Evolutionary conservation across 441 rosid genomes (phyloP).

Genomic region (Hura crepitans): DNA sequence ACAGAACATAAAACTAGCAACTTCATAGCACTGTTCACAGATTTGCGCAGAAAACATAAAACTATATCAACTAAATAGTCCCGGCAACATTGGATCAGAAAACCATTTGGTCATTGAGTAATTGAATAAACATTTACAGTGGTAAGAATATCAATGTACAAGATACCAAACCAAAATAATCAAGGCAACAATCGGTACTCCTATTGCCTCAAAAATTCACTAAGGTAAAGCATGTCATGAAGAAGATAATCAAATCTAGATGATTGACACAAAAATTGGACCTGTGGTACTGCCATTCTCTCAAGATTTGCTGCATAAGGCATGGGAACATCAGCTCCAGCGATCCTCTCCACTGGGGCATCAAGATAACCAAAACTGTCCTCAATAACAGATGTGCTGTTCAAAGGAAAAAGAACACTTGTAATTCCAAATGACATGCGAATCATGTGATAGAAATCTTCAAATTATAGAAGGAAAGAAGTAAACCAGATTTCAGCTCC

Average conservation of each 20-base stretch:
- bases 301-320: slow-evolving; percentile 92
- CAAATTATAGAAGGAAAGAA: slow-evolving; percentile 13
- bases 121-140: neutral
- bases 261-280: slow-evolving; percentile 15
- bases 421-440: neutral
- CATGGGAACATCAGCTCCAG: slow-evolving; percentile 94
- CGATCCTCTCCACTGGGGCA: slow-evolving; percentile 80
- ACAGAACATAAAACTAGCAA: neutral
- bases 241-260: neutral
- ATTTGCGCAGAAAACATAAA: neutral
- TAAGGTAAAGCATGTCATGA: too few species aligned
- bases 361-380: slow-evolving; percentile 87
- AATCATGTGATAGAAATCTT: neutral
- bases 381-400: slow-evolving; percentile 74
- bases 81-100: neutral
- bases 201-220: slow-evolving; percentile 65
- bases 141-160: neutral
- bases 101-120: neutral
- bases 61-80: neutral
- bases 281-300: slow-evolving; percentile 94
- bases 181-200: slow-evolving; percentile 42
- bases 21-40: too few species aligned
- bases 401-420: slow-evolving; percentile 3
- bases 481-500: slow-evolving; percentile 91
- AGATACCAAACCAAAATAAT: slow-evolving; percentile 11